phyloP scores from a whole-genome alignment of 306 rosid species.

The Erythrophleum fordii region DNA sequence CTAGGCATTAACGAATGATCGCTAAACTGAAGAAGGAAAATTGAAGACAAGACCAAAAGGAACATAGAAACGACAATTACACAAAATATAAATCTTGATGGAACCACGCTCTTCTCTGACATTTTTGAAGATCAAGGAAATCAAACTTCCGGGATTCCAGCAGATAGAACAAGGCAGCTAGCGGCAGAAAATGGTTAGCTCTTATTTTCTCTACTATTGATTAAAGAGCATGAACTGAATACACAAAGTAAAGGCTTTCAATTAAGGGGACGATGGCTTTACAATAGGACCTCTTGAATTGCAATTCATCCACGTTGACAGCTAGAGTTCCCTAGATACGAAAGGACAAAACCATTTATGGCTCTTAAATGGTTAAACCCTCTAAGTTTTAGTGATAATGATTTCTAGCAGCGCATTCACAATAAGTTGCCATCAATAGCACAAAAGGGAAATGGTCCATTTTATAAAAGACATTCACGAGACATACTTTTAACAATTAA shows the following conservation, averaged over 20 bases:
- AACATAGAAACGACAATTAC: constrained; percentile 68
- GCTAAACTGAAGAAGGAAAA: constrained; percentile 75
- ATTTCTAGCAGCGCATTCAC: constrained; percentile 21
- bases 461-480: constrained; percentile 10
- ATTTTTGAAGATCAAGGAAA: constrained; percentile 47
- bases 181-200: constrained; percentile 2
- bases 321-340: constrained; percentile 19
- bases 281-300: constrained; percentile 16
- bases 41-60: constrained; percentile 73
- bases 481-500: not conserved
- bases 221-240: constrained; percentile 26
- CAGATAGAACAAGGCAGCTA: constrained; percentile 32
- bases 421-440: not conserved
- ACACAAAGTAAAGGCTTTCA: constrained; percentile 27
- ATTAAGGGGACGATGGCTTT: not conserved
- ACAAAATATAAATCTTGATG: constrained; percentile 66
- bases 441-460: not conserved
- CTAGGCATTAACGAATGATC: constrained; percentile 67
- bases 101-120: constrained; percentile 76
- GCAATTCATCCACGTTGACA: constrained; percentile 15
- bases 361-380: constrained; percentile 31
- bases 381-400: constrained; percentile 29
- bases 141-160: constrained; percentile 19
- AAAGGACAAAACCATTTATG: constrained; percentile 23
- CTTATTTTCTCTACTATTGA: not conserved